Percentiles rank a stretch among this genome's conserved stretches.
Evolutionary conservation across 106 monocot species (phyloP).

Genomic region (Dendrobium huoshanense): DNA sequence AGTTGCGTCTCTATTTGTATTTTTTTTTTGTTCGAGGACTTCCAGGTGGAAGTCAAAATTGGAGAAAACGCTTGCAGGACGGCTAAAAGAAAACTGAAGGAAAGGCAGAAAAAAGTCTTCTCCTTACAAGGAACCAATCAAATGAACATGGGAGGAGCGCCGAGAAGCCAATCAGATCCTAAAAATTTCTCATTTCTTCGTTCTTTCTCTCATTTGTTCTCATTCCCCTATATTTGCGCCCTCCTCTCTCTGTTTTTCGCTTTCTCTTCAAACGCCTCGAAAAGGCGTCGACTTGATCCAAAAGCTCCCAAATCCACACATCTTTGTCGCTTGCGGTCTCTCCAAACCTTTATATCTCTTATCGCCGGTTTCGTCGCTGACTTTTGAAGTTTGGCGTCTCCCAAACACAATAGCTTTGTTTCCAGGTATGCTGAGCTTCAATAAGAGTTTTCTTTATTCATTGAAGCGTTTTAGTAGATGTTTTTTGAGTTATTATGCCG

Average conservation of each 20-base stretch:
- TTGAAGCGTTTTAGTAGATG: too few species aligned
- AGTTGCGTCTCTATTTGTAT: too few species aligned
- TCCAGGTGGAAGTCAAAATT: not conserved
- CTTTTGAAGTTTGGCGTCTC: not conserved
- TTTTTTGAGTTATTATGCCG: too few species aligned
- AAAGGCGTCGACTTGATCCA: not conserved
- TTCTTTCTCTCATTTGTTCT: not conserved
- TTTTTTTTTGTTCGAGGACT: too few species aligned
- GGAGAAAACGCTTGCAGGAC: not conserved
- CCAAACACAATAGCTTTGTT: not conserved
- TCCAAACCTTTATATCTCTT: not conserved
- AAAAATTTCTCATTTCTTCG: not conserved
- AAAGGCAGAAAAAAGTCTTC: not conserved
- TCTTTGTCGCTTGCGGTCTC: not conserved
- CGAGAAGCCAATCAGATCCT: not conserved
- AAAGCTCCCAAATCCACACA: not conserved
- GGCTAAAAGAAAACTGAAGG: not conserved
- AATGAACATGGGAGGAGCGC: not conserved
- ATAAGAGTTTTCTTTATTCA: too few species aligned
- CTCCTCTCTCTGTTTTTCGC: not conserved
- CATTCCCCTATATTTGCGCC: not conserved
- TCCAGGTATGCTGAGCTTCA: not conserved
- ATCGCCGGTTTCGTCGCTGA: not conserved
- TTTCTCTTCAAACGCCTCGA: constrained; percentile 5
- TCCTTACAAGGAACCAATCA: not conserved